Percentiles rank a stretch among this genome's conserved stretches.
phyloP scores from a whole-genome alignment of 768 basidiomycete species.

The Rhodotorula babjevae region DNA sequence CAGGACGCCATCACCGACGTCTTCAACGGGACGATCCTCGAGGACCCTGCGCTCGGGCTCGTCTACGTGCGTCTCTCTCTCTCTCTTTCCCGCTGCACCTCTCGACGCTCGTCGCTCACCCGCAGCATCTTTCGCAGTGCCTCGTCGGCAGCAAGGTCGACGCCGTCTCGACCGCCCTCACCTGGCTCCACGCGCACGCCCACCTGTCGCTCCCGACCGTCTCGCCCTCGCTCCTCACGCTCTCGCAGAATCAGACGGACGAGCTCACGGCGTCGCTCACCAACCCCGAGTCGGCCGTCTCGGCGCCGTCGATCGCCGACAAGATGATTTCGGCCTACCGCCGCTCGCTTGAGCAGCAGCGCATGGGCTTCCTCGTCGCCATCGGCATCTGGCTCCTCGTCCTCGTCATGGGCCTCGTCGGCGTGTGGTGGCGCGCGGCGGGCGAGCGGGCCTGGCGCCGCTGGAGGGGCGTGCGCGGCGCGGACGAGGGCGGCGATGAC shows the following conservation, averaged over 20 bases:
- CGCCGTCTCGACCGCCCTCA: slow-evolving; percentile 78
- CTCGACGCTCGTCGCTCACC: no score
- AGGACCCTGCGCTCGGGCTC: slow-evolving; percentile 76
- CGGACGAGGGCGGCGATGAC: not conserved
- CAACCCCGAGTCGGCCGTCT: slow-evolving; percentile 48
- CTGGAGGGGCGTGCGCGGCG: not conserved
- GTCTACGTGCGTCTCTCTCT: slow-evolving; percentile 50
- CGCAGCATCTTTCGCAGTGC: slow-evolving; percentile 51
- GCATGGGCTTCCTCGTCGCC: slow-evolving; percentile 76
- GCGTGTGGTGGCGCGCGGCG: slow-evolving; percentile 44
- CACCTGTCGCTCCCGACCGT: slow-evolving; percentile 72
- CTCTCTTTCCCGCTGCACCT: not conserved
- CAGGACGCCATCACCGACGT: slow-evolving; percentile 23
- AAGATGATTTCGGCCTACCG: slow-evolving; percentile 70
- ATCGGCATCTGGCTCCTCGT: slow-evolving; percentile 77
- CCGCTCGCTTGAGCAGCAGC: slow-evolving; percentile 67
- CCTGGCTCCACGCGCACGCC: slow-evolving; percentile 85
- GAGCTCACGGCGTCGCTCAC: slow-evolving; percentile 70
- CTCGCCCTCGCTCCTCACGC: slow-evolving; percentile 67
- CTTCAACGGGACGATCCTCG: slow-evolving; percentile 79
- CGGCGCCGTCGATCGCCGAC: slow-evolving; percentile 62
- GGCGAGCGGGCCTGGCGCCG: slow-evolving; percentile 27
- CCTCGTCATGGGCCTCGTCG: slow-evolving; percentile 62
- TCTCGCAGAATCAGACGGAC: slow-evolving; percentile 66
- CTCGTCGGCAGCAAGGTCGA: slow-evolving; percentile 86